These are phyloP conservation scores for Pichia cephalocereana DNA, from an alignment of 805 yeast species.

Conservation along the genomic window DNA sequence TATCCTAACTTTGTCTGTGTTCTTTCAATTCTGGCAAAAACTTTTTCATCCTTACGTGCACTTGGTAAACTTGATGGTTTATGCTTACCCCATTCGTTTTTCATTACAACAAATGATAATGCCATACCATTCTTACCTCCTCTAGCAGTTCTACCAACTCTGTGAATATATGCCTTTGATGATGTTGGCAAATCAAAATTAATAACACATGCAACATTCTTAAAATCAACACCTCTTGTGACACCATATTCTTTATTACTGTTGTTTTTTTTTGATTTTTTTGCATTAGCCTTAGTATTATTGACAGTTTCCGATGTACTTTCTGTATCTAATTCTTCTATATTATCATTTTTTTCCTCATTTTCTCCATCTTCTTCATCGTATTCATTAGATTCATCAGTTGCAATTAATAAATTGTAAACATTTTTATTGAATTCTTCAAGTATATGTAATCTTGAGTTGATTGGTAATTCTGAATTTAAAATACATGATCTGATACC, in stretches of 20 bases:
- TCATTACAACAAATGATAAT: constrained; percentile 80
- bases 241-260: constrained; percentile 73
- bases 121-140: constrained; percentile 96
- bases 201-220: constrained; percentile 90
- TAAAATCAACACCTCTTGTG: constrained; percentile 94
- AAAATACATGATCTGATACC: constrained; percentile 84
- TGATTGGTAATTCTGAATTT: constrained; percentile 86
- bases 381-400: constrained; percentile 73
- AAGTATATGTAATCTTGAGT: constrained; percentile 88
- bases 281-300: constrained; percentile 10
- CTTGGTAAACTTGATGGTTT: constrained; percentile 63
- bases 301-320: constrained; percentile 28
- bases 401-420: constrained; percentile 82
- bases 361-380: constrained; percentile 27
- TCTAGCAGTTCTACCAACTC: constrained; percentile 96
- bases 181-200: constrained; percentile 91
- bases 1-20: constrained; percentile 69
- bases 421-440: constrained; percentile 91
- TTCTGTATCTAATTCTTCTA: constrained; percentile 27
- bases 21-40: constrained; percentile 62
- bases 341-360: constrained; percentile 10
- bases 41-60: constrained; percentile 80
- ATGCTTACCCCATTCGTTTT: constrained; percentile 81
- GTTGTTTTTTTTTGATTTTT: constrained; percentile 18
- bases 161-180: constrained; percentile 81